Evolutionary conservation across 192 early-diverging fungal genomes (phyloP).

Genomic region (Chytriomyces sp.): DNA sequence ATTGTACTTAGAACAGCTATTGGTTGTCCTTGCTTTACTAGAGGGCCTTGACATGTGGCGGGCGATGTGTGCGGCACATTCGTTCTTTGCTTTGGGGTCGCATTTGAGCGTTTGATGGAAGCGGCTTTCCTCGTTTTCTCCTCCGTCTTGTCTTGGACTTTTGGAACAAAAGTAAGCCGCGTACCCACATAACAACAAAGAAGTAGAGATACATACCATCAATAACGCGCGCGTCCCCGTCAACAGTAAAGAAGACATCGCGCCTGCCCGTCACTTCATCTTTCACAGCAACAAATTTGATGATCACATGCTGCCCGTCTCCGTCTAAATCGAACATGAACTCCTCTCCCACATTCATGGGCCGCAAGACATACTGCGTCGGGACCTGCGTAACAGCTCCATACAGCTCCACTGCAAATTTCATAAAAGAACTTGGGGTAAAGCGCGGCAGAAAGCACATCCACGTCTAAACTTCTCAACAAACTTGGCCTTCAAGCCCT

Average conservation of each 20-base stretch:
- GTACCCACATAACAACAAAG: neutral
- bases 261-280: conserved; percentile 72
- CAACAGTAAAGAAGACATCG: conserved; percentile 95
- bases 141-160: conserved; percentile 34
- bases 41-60: conserved; percentile 77
- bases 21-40: conserved; percentile 80
- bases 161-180: neutral
- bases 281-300: conserved; percentile 85
- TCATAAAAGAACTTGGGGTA: conserved; percentile 94
- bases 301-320: conserved; percentile 82
- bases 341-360: conserved; percentile 86
- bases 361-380: conserved; percentile 87
- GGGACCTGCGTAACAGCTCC: conserved; percentile 90
- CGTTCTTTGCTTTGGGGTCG: conserved; percentile 67
- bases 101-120: conserved; percentile 45
- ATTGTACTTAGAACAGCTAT: conserved; percentile 81
- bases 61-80: conserved; percentile 81
- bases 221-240: conserved; percentile 90
- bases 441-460: conserved; percentile 86
- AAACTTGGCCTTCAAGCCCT: conserved; percentile 69
- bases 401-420: conserved; percentile 73
- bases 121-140: conserved; percentile 13
- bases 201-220: conserved; percentile 48
- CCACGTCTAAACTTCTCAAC: conserved; percentile 61
- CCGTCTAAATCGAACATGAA: conserved; percentile 82